Conservation (phyloP, 306 rosid genomes). For the Vicia faba region DNA sequence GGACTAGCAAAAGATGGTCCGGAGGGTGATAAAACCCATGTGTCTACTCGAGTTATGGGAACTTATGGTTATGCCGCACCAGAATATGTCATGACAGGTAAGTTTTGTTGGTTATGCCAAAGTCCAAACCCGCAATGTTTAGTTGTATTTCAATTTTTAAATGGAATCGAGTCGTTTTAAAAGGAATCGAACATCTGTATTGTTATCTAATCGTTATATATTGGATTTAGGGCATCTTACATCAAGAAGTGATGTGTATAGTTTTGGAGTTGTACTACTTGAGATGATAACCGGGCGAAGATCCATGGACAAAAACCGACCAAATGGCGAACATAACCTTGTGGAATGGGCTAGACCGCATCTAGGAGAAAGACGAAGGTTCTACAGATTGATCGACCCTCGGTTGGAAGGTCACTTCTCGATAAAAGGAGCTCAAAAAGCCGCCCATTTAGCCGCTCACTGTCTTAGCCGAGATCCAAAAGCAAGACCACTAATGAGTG, state of each 20-base stretch:
- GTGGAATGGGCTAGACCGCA: conserved; percentile 99
- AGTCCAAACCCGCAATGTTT: conserved; percentile 7
- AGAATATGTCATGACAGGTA: conserved; percentile 98
- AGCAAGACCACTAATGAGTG: conserved; percentile 25
- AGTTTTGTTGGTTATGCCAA: conserved; percentile 29
- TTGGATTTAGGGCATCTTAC: conserved; percentile 77
- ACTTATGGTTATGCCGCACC: conserved; percentile 99
- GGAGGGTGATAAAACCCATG: conserved; percentile 96
- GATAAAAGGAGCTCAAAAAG: conserved; percentile 31
- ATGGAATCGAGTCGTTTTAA: neutral
- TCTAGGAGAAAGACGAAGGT: conserved; percentile 52
- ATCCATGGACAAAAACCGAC: conserved; percentile 95
- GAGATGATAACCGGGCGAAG: conserved; percentile 96
- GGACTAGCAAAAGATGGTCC: conserved; percentile 99
- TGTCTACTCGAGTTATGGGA: conserved; percentile 98
- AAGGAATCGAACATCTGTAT: neutral
- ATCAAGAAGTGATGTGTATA: conserved; percentile 89
- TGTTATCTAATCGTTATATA: neutral
- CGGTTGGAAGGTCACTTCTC: conserved; percentile 29
- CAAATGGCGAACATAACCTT: conserved; percentile 91
- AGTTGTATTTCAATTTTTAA: neutral
- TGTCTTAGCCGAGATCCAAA: conserved; percentile 32
- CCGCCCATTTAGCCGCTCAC: conserved; percentile 21
- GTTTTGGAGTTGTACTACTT: conserved; percentile 93
- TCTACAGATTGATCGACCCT: conserved; percentile 19